Conservation (phyloP, 371 early-diverging fungal species). For the Basidiobolus meristosporus region DNA sequence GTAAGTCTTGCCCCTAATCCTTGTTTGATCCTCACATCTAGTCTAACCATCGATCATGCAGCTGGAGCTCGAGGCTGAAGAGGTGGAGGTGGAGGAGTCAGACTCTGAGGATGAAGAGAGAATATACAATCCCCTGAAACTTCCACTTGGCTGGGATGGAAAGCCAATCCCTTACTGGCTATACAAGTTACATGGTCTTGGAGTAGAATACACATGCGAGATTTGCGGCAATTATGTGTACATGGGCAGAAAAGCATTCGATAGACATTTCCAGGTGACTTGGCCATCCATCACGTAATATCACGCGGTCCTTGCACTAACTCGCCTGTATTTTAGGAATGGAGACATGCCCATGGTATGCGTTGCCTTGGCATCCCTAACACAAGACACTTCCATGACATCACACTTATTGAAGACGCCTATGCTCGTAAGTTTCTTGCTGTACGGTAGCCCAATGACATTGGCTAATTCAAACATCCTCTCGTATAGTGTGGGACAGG, state of each 20-base stretch:
- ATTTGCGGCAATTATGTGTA: conserved; percentile 92
- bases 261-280: conserved; percentile 70
- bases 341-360: conserved; percentile 92
- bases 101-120: conserved; percentile 76
- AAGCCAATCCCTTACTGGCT: conserved; percentile 98
- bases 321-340: conserved; percentile 28
- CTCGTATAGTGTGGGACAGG: conserved; percentile 58
- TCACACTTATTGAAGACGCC: conserved; percentile 82
- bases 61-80: conserved; percentile 58
- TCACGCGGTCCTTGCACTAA: background rate
- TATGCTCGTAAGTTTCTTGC: conserved; percentile 44
- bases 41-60: background rate
- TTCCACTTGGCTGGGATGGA: conserved; percentile 96
- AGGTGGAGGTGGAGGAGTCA: conserved; percentile 44
- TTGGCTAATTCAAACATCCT: background rate
- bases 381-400: conserved; percentile 83
- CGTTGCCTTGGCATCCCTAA: conserved; percentile 86
- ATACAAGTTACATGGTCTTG: conserved; percentile 91
- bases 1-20: conserved; percentile 8
- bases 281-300: background rate
- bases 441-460: background rate
- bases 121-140: conserved; percentile 89
- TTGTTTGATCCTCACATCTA: conserved; percentile 10
- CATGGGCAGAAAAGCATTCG: conserved; percentile 94
- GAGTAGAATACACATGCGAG: conserved; percentile 89